Percentiles rank a stretch among this genome's conserved stretches.
These are phyloP conservation scores for Ophidiomyces ophidiicola DNA, from an alignment of 2,329 filamentous ascomycete genomes.

Conservation along the genomic window DNA sequence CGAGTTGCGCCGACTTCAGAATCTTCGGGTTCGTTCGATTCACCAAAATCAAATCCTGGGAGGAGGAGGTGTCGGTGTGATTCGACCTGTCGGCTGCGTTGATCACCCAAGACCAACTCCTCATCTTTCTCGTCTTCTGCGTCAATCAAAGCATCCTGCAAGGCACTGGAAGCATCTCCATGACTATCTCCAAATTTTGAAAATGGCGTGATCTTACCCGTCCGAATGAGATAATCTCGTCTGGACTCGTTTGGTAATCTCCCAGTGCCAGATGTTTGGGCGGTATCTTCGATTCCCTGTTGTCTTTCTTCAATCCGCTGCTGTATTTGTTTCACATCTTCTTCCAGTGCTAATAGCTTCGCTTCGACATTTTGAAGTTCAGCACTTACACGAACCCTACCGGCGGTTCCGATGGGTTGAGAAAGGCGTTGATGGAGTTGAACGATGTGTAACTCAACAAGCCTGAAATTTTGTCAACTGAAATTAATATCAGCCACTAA, in stretches of 20 bases:
- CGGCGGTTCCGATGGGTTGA: constrained; percentile 42
- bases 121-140: constrained; percentile 59
- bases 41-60: constrained; percentile 55
- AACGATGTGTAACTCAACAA: constrained; percentile 53
- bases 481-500: neutral
- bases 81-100: constrained; percentile 32
- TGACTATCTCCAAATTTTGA: constrained; percentile 53
- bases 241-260: constrained; percentile 68
- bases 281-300: constrained; percentile 39
- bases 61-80: constrained; percentile 63
- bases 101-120: constrained; percentile 36
- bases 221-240: constrained; percentile 82
- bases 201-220: constrained; percentile 95
- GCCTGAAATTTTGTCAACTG: constrained; percentile 28
- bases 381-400: constrained; percentile 33
- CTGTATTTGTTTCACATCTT: constrained; percentile 69
- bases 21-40: constrained; percentile 23
- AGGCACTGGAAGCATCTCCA: constrained; percentile 40
- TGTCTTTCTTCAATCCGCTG: constrained; percentile 67
- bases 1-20: constrained; percentile 18
- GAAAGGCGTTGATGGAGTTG: constrained; percentile 46
- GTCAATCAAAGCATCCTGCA: constrained; percentile 67
- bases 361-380: constrained; percentile 55
- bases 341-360: constrained; percentile 52
- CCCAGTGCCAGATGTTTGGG: constrained; percentile 34